Percentiles rank a stretch among this genome's conserved stretches.
Conservation (phyloP, 768 basidiomycete genomes). For the Mycena maculata region DNA sequence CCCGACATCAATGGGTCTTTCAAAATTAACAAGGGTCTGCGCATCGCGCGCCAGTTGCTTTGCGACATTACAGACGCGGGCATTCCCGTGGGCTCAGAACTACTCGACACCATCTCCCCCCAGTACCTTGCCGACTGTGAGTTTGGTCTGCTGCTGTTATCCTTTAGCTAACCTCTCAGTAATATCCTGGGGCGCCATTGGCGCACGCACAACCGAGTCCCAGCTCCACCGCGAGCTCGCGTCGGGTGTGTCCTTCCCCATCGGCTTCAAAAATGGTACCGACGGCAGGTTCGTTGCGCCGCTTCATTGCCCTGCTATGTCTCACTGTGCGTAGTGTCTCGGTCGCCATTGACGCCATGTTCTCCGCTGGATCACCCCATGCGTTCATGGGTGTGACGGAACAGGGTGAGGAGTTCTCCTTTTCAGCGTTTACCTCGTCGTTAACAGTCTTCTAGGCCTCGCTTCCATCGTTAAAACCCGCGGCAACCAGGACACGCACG, state of each 20-base stretch:
- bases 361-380: constrained; percentile 89
- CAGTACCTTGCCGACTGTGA: constrained; percentile 85
- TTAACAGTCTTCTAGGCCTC: constrained; percentile 53
- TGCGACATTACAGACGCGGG: constrained; percentile 92
- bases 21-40: constrained; percentile 96
- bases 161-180: constrained; percentile 50
- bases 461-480: constrained; percentile 95
- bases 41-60: constrained; percentile 87
- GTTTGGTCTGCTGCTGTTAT: constrained; percentile 36
- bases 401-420: constrained; percentile 52
- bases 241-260: constrained; percentile 96
- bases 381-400: constrained; percentile 96
- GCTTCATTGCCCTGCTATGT: constrained; percentile 14
- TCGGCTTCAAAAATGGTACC: constrained; percentile 99
- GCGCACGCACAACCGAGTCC: constrained; percentile 96
- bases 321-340: constrained; percentile 61
- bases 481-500: constrained; percentile 89
- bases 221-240: constrained; percentile 98
- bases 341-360: constrained; percentile 98
- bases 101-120: constrained; percentile 75
- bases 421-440: not conserved
- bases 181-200: constrained; percentile 95
- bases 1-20: constrained; percentile 96
- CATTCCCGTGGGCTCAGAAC: constrained; percentile 93
- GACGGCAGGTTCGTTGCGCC: constrained; percentile 75